These are phyloP conservation scores for Chaetoceros muelleri DNA, from an alignment of 108 stramenopile species.

Conservation along the genomic window DNA sequence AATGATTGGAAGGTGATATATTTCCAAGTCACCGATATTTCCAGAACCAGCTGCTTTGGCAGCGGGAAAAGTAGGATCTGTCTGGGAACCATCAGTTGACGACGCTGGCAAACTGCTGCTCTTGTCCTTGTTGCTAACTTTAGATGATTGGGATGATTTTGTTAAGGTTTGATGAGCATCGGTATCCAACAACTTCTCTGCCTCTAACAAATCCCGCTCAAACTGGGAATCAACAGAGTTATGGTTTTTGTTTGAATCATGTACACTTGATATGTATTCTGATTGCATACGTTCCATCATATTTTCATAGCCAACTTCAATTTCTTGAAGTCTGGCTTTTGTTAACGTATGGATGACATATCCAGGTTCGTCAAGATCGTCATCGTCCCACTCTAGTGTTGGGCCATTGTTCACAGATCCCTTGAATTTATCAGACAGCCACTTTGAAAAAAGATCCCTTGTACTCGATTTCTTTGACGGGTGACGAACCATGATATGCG, in stretches of 20 bases:
- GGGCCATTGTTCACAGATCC: too few relatives aligned
- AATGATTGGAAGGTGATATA: slow-evolving; percentile 74
- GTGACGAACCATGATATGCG: background rate
- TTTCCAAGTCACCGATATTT: slow-evolving; percentile 65
- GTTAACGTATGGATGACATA: slow-evolving; percentile 63
- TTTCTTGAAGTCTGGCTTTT: slow-evolving; percentile 36
- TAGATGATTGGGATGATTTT: slow-evolving; percentile 14
- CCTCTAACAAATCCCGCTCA: slow-evolving; percentile 59
- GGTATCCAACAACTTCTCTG: slow-evolving; percentile 49
- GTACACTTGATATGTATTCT: slow-evolving; percentile 22
- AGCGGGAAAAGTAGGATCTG: slow-evolving; percentile 55
- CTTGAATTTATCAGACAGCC: slow-evolving; percentile 1
- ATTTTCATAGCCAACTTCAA: slow-evolving; percentile 57
- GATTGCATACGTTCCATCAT: slow-evolving; percentile 38
- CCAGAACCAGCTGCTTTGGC: slow-evolving; percentile 56
- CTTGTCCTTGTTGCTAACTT: slow-evolving; percentile 5
- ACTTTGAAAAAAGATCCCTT: background rate
- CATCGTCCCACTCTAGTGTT: slow-evolving; percentile 49
- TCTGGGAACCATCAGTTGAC: slow-evolving; percentile 1
- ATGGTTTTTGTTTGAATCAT: slow-evolving; percentile 5
- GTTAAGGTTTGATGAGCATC: slow-evolving; percentile 20
- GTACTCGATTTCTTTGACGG: background rate
- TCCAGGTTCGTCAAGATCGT: slow-evolving; percentile 67
- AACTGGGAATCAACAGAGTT: slow-evolving; percentile 38
- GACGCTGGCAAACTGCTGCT: background rate